A percentile compares a stretch with the other conserved stretches of the same genome.
Evolutionary conservation across 805 yeast species (phyloP).

Genomic region (Barnettozyma salicaria): DNA sequence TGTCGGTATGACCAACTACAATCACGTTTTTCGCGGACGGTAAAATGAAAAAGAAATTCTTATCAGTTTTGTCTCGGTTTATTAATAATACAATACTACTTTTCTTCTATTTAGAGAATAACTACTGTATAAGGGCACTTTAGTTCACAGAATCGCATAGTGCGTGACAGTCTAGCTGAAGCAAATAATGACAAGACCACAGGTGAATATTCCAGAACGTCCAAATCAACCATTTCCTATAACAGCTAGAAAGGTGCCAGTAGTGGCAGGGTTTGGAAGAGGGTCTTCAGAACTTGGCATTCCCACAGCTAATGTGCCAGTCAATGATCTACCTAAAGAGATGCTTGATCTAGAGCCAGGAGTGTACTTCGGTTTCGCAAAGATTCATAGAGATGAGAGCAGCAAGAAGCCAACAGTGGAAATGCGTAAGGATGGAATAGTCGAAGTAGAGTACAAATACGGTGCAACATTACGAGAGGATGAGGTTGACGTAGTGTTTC

Average conservation of each 20-base stretch:
- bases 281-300: constrained; percentile 92
- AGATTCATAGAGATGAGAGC: constrained; percentile 23
- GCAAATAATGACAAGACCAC: constrained; percentile 25
- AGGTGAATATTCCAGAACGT: constrained; percentile 31
- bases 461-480: constrained; percentile 43
- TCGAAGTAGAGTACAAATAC: constrained; percentile 50
- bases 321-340: constrained; percentile 35
- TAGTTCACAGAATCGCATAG: no score
- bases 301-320: constrained; percentile 89
- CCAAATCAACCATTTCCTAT: constrained; percentile 47
- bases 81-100: no score
- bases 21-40: no score
- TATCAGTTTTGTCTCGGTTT: no score
- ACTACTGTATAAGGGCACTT: no score
- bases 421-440: constrained; percentile 29
- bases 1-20: no score
- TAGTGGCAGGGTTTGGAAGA: constrained; percentile 86
- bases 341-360: constrained; percentile 56
- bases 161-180: no score
- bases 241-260: constrained; percentile 36
- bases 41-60: no score
- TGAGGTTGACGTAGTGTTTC: constrained; percentile 46
- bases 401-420: constrained; percentile 3
- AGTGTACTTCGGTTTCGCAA: constrained; percentile 82
- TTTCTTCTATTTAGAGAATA: no score